Base-by-base conservation (phyloP, 768 basidiomycete genomes). In the Erythrobasidium yunnanense region DNA sequence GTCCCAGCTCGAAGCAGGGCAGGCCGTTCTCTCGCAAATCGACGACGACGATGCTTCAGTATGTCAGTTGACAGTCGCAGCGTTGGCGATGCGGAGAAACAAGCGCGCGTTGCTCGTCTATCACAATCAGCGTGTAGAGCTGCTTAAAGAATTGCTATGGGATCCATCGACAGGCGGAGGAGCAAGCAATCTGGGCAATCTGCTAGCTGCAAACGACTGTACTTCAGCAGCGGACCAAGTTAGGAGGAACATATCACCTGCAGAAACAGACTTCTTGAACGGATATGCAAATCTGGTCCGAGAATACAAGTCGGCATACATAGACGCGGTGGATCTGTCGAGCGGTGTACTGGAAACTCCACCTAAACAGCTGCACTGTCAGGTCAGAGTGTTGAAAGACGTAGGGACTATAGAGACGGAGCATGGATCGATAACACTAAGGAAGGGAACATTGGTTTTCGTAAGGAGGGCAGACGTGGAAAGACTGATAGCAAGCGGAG, bases 81-180 rank as follows among this genome's bases (percentile, higher is more conserved):
- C 93, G 76, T 88, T 92, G 6, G 84, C 88, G 35, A 86, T 93
- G 71, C 80, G 85, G 42, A 84, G 91, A 68, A 95, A 97, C 80
- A 95, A 93, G 76, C 86, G 95, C n/a, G 90, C 89, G 75, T 81
- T 97, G 2, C 83, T 96, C 49, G 90, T 90, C 0, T 99, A 97
- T 77, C 90, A 96, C 76, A 78, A 83, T 25, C 89, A 91, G 77
- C 83, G 93, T 62, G 77, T 89, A 38, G 86, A 89, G 74, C 83
- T 85, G 56, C 82, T 97, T 56, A 82, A 85, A 66, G 85, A 90
- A 73, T 81, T 88, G 79, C 95, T 89, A 77, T 97, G 93, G 93
- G 78, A 83, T 13, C 82, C 84, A 6, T 88, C 88, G 18, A 50
- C 23, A n/a, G 92, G 90, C 15, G 87, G 89, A 2, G 79, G 95